Base-by-base conservation (phyloP, 2,329 filamentous ascomycete species). In the Amylocarpus encephaloides region DNA sequence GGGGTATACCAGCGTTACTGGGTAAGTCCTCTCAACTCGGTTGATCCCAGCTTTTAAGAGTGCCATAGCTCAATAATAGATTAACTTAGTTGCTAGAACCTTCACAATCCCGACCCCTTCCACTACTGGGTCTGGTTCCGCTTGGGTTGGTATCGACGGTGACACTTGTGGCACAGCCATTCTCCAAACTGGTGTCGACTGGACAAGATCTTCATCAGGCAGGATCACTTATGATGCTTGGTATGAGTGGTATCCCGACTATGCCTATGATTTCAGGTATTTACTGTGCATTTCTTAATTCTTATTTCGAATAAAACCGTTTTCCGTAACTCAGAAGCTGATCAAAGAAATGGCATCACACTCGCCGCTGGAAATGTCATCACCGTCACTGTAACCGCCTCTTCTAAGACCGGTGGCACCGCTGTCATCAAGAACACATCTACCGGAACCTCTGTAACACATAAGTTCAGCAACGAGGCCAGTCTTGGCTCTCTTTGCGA, bases 141-240 rank as follows among this genome's bases (percentile, higher is more conserved):
- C 76, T 10, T 82, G 77, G 79, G 77, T 82, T 7, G 79, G 79
- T 19, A 82, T 83, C 49, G 79, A 82, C 52, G 79, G 79, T 11
- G 76, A 80, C 57, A 78, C 76, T 5, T 81, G 76, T 63, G 62
- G 61, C 15, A 68, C 67, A 2, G 75, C 77, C 6, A 79, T 81
- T 47, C 66, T 82, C 5, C 78, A 81, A 62, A 76, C 77, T 1
- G 79, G 78, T 30, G 66, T 82, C 33, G 78, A 81, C 63, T 78
- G 78, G 62, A 73, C 72, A 46, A 65, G 74, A 38, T 59, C 71
- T n/a, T 66, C 68, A n/a, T 64, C 63, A 16, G 53, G 60, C 0
- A 26, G 7, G 22, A 69, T 72, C 3, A 68, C 62, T 6, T 82
- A 73, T 59, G 73, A 77, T 49, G 75, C 77, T 15, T 82, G 79